A percentile compares a stretch with the other conserved stretches of the same genome.
Evolutionary conservation across 257 asterid species (phyloP).

Genomic region (Salvia miltiorrhiza): DNA sequence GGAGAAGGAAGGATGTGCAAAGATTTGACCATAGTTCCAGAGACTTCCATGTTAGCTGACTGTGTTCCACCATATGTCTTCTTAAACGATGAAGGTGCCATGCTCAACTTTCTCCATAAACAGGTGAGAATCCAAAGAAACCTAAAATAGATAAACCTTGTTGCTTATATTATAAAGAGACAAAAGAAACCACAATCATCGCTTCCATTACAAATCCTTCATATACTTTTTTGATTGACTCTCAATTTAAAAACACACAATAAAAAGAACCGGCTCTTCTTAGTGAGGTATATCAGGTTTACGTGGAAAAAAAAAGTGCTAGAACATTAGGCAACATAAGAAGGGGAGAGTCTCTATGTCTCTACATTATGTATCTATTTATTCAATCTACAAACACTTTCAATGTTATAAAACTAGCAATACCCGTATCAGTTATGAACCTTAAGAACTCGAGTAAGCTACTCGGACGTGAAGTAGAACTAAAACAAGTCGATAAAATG

Average conservation of each 20-base stretch:
- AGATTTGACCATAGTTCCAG: constrained; percentile 34
- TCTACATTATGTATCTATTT: neutral
- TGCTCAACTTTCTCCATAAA: constrained; percentile 42
- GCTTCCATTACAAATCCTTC: neutral
- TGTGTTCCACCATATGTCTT: constrained; percentile 34
- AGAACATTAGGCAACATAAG: neutral
- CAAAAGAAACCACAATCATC: constrained; percentile 10
- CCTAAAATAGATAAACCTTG: neutral
- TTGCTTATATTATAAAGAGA: neutral
- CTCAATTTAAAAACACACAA: too few relatives aligned
- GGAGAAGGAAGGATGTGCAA: constrained; percentile 41
- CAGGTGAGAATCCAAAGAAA: neutral
- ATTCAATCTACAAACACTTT: neutral
- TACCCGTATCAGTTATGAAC: neutral
- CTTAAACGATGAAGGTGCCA: constrained; percentile 37
- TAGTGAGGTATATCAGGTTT: neutral
- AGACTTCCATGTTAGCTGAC: constrained; percentile 41
- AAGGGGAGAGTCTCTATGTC: neutral
- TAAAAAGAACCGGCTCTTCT: too few relatives aligned
- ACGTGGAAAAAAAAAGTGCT: neutral
- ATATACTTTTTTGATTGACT: too few relatives aligned
- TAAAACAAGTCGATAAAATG: neutral
- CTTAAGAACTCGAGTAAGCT: neutral
- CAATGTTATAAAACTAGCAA: neutral
- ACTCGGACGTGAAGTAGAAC: neutral